Percentiles rank a stretch among this genome's conserved stretches.
Conservation (phyloP, 768 basidiomycete genomes). For the Pleurotus tuber-regium region DNA sequence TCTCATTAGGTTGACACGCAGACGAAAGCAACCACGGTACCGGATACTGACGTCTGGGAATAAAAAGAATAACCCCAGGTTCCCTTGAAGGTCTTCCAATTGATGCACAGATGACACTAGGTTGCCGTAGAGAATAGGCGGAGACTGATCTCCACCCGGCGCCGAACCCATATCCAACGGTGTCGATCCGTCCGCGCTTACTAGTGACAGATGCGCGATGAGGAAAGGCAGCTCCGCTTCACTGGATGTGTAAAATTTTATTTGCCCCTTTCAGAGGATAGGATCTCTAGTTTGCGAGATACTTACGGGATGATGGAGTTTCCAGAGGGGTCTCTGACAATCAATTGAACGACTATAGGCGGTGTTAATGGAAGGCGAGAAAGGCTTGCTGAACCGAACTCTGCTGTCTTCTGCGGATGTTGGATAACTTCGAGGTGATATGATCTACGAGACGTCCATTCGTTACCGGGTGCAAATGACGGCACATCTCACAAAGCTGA, state of each 20-base stretch:
- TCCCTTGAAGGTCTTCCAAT: conserved; percentile 77
- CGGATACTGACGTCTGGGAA: conserved; percentile 91
- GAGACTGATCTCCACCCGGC: conserved; percentile 42
- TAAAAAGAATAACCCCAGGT: conserved; percentile 80
- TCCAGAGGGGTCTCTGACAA: conserved; percentile 69
- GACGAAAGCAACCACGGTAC: conserved; percentile 70
- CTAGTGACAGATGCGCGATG: conserved; percentile 77
- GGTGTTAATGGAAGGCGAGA: conserved; percentile 84
- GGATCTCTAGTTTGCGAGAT: background rate
- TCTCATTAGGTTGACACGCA: conserved; percentile 70
- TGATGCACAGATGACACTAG: conserved; percentile 81
- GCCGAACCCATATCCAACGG: conserved; percentile 64
- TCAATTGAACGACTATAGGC: conserved; percentile 78
- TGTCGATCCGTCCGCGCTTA: conserved; percentile 62
- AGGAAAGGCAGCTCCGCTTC: conserved; percentile 87
- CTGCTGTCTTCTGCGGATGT: conserved; percentile 78
- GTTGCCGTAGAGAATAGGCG: conserved; percentile 77
- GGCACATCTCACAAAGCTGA: conserved; percentile 18
- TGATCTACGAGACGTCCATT: conserved; percentile 33
- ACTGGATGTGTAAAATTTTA: conserved; percentile 38
- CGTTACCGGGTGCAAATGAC: conserved; percentile 2
- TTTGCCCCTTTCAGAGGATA: background rate
- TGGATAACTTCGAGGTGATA: conserved; percentile 87
- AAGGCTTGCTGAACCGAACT: conserved; percentile 71
- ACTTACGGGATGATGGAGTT: conserved; percentile 79